A percentile compares a stretch with the other conserved stretches of the same genome.
These are phyloP conservation scores for Lumnitzera littorea DNA, from an alignment of 345 rosid genomes.

Conservation along the genomic window DNA sequence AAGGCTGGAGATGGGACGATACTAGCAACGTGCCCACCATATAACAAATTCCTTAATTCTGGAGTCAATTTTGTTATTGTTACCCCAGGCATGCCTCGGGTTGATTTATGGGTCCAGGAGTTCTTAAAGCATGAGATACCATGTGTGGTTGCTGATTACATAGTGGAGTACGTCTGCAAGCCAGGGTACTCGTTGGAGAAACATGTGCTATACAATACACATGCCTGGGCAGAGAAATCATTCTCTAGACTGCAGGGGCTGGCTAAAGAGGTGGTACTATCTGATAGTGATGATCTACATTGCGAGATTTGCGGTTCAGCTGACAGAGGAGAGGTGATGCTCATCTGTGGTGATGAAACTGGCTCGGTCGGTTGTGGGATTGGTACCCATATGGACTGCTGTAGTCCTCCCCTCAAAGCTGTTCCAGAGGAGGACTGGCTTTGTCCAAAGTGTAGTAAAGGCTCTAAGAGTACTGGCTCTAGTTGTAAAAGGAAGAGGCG, in stretches of 20 bases:
- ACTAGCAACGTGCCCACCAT: constrained; percentile 94
- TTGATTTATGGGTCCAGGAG: constrained; percentile 80
- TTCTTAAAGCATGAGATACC: constrained; percentile 77
- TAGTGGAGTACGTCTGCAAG: constrained; percentile 95
- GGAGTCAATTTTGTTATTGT: constrained; percentile 74
- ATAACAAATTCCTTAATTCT: constrained; percentile 60
- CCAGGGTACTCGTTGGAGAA: constrained; percentile 76
- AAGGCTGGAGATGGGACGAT: constrained; percentile 92
- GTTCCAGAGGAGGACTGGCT: constrained; percentile 73
- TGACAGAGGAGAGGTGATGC: constrained; percentile 61
- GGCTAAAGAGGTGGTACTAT: constrained; percentile 26
- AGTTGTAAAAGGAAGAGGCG: constrained; percentile 13
- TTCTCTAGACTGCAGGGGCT: constrained; percentile 32
- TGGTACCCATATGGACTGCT: constrained; percentile 57
- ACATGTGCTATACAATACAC: constrained; percentile 70
- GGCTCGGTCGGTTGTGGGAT: constrained; percentile 53
- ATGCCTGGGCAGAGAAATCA: constrained; percentile 74
- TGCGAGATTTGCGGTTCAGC: constrained; percentile 43
- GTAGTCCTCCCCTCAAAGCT: constrained; percentile 48
- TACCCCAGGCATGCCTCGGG: constrained; percentile 68
- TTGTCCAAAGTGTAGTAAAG: constrained; percentile 33
- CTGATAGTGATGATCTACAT: constrained; percentile 14
- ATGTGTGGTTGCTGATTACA: constrained; percentile 72
- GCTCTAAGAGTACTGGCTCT: constrained; percentile 6
- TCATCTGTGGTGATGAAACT: constrained; percentile 54